Evolutionary conservation across 352 stramenopile species (phyloP), one percentile per base, ranked within the genome.

Genomic region (Phytophthora macrochlamydospora): DNA sequence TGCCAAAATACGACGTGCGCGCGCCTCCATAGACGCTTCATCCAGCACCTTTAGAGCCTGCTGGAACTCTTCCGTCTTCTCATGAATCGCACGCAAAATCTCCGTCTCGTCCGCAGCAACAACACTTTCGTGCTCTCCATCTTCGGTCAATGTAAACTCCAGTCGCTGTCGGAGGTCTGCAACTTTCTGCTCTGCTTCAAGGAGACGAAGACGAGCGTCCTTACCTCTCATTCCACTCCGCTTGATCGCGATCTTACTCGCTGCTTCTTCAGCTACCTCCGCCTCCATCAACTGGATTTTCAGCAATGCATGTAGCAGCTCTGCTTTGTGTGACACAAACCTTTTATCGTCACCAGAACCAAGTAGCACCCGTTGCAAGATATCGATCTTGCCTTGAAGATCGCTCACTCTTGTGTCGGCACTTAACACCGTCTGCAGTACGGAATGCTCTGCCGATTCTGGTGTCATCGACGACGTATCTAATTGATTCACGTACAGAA

Each of bases 401-500:
- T 77, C 65, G 18, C 56, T 43, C 40, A 87, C 70, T n/a, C 75
- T 73, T 51, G 58, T 69, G 45, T 87, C 78, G 0, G 78, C 78
- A 59, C 75, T 78, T 53, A 87, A 45, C 7, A 87, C 78, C 2
- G 67, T 83, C 42, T 75, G 75, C 18, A 87, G 56, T 18, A 87
- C 78, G 3, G 75, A 80, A 38, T 72, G 61, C 38, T 71, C 31
- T 1, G 48, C 52, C 0, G 67, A 56, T 31, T 67, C 48, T 0
- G 57, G 51, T 14, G 75, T 67, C 31, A 84, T 63, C 7, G 71
- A 77, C 44, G 73, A 71, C 51, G 73, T 81, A 60, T 87, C 78
- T n/a, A 89, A 54, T 51, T 89, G 79, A 53, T 89, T 86, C 50
- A 89, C 75, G 58, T 86, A 89, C 68, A 89, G 51, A 14, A 89